A percentile compares a stretch with the other conserved stretches of the same genome.
These are phyloP conservation scores for Colletotrichum limetticola DNA, from an alignment of 2,329 filamentous ascomycete species.

Conservation along the genomic window DNA sequence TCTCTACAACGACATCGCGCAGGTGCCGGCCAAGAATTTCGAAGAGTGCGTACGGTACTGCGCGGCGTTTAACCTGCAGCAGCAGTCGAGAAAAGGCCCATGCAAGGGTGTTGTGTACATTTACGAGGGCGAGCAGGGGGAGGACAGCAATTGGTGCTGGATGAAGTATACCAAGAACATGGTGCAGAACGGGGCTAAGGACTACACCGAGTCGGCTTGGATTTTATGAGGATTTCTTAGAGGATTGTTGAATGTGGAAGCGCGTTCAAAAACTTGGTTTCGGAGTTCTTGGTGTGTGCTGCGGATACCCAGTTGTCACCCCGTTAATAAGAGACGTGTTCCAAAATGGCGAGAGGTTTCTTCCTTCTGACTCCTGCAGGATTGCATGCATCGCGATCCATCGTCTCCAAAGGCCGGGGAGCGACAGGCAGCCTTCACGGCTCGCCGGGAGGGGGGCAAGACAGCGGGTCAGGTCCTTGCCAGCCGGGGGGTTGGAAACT, in stretches of 20 bases:
- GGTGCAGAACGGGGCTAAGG: conserved; percentile 7
- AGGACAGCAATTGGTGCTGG: conserved; percentile 25
- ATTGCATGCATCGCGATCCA: not conserved
- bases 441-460: not conserved
- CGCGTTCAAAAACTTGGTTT: not conserved
- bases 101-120: conserved; percentile 27
- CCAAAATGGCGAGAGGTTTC: not conserved
- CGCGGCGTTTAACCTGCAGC: conserved; percentile 24
- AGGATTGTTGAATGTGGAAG: no score
- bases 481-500: not conserved
- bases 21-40: conserved; percentile 25
- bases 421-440: not conserved
- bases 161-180: conserved; percentile 31
- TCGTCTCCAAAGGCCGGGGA: not conserved
- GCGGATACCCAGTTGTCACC: not conserved
- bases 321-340: not conserved
- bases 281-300: not conserved
- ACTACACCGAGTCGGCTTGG: conserved; percentile 29
- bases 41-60: conserved; percentile 29
- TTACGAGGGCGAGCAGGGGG: conserved; percentile 15
- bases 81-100: conserved; percentile 19
- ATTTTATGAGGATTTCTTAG: not conserved
- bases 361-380: not conserved
- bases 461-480: no score
- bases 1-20: conserved; percentile 24